Base-by-base conservation (phyloP, 306 rosid genomes). In the Phaseolus lunatus region DNA sequence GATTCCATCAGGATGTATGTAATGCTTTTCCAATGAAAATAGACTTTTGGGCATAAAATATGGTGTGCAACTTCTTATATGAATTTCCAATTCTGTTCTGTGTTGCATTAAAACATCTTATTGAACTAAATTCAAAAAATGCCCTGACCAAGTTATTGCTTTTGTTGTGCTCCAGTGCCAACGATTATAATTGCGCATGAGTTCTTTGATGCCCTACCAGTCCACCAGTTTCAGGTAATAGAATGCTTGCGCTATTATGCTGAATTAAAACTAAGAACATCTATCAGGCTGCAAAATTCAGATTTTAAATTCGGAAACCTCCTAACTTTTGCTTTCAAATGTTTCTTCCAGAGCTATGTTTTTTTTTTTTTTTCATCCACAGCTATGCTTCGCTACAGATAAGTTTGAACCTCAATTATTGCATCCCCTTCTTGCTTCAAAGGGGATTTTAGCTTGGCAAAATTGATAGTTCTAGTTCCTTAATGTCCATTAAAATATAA, bases 201-300 rank as follows among this genome's bases (percentile, higher is more conserved):
- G 80, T 95, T 92, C 72, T 95, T 84, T 81, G 99, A 95, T 80
- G 99, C 99, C 49, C 78, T 95, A 39, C 99, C 99, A 9, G 87
- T 95, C 83, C 94, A 95, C 85, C 99, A 92, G 75, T 92, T 95
- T 86, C 99, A 92, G 99, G 99, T 84, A 26, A 29, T 41, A 18
- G 52, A 61, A 74, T 54, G 43, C 37, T 39, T 62, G 64, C 78
- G 78, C 75, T 35, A n/a, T 53, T 70, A 56, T 14, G 13, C 47
- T 41, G 56, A 62, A 79, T 76, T 82, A 26, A 57, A 78, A 48
- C 58, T 43, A 54, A 44, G 47, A 54, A 18, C 39, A 62, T 58
- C 49, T 31, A 66, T 50, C 22, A 67, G 50, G 79, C 53, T 35
- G 77, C 63, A 58, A 33, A 56, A 45, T 61, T 54, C 23, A 31